These are phyloP conservation scores for Debaryomycetaceae sp. DNA, from an alignment of 1,139 yeast genomes.

Conservation along the genomic window DNA sequence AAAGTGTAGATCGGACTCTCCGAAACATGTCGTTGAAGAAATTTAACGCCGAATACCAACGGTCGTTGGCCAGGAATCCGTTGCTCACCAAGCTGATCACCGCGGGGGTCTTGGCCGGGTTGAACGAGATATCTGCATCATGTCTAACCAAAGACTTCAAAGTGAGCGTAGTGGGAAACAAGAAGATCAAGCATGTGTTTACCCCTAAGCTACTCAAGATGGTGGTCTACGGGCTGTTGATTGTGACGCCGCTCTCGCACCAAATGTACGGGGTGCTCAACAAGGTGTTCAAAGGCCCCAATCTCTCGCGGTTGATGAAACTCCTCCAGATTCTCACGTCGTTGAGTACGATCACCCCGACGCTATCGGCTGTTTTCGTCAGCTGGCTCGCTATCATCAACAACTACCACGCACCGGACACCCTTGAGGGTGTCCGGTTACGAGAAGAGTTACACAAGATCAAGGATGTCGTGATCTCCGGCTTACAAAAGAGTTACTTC, in stretches of 20 bases:
- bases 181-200: slow-evolving; percentile 32
- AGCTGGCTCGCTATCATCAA: slow-evolving; percentile 51
- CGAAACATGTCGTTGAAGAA: slow-evolving; percentile 2
- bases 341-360: slow-evolving; percentile 62
- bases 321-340: slow-evolving; percentile 59
- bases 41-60: slow-evolving; percentile 33
- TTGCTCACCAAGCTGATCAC: slow-evolving; percentile 59
- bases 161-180: slow-evolving; percentile 10
- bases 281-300: slow-evolving; percentile 38
- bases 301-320: slow-evolving; percentile 35
- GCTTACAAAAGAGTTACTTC: slow-evolving; percentile 50
- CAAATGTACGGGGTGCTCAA: slow-evolving; percentile 49
- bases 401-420: slow-evolving; percentile 16
- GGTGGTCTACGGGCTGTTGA: slow-evolving; percentile 68
- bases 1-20: neutral
- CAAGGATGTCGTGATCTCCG: slow-evolving; percentile 19
- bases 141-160: slow-evolving; percentile 45
- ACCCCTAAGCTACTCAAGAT: slow-evolving; percentile 55
- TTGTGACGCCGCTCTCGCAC: slow-evolving; percentile 77
- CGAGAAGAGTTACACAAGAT: slow-evolving; percentile 21
- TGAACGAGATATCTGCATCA: slow-evolving; percentile 60
- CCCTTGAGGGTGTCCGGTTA: slow-evolving; percentile 7
- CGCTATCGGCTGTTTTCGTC: slow-evolving; percentile 55
- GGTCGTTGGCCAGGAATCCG: slow-evolving; percentile 46
- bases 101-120: slow-evolving; percentile 52